A percentile compares a stretch with the other conserved stretches of the same genome.
phyloP scores from a whole-genome alignment of 768 basidiomycete species.

The Calocybe indica region DNA sequence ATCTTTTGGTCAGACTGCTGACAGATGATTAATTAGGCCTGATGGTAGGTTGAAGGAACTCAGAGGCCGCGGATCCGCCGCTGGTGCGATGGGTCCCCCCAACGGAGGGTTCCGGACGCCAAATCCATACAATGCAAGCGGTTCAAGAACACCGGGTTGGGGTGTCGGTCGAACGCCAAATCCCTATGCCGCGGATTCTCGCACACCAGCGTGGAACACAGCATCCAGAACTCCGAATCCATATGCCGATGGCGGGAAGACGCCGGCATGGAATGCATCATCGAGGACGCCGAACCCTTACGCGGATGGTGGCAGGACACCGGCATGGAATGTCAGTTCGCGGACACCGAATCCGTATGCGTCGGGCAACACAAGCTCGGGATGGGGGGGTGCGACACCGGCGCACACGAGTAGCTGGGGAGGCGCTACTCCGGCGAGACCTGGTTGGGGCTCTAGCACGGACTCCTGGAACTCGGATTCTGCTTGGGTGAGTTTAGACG shows the following conservation, averaged over 20 bases:
- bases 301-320: conserved; percentile 57
- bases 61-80: conserved; percentile 21
- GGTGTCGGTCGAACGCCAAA: conserved; percentile 57
- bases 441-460: conserved; percentile 20
- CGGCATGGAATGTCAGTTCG: conserved; percentile 57
- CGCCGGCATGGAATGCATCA: conserved; percentile 59
- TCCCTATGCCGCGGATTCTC: conserved; percentile 53
- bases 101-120: conserved; percentile 20
- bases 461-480: conserved; percentile 20
- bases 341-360: conserved; percentile 71
- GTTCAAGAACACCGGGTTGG: conserved; percentile 16
- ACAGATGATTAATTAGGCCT: conserved; percentile 30
- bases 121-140: conserved; percentile 29
- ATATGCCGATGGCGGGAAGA: conserved; percentile 54
- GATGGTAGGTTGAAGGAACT: conserved; percentile 52
- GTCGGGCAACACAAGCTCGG: conserved; percentile 36
- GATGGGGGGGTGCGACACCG: conserved; percentile 26
- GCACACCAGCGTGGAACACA: conserved; percentile 52
- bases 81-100: background rate
- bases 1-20: conserved; percentile 2
- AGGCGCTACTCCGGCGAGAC: conserved; percentile 38
- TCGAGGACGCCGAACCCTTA: conserved; percentile 71
- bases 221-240: conserved; percentile 66
- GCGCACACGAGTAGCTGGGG: conserved; percentile 31
- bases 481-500: conserved; percentile 15